Conservation (phyloP, 805 yeast species). For the Teunomyces stri region DNA sequence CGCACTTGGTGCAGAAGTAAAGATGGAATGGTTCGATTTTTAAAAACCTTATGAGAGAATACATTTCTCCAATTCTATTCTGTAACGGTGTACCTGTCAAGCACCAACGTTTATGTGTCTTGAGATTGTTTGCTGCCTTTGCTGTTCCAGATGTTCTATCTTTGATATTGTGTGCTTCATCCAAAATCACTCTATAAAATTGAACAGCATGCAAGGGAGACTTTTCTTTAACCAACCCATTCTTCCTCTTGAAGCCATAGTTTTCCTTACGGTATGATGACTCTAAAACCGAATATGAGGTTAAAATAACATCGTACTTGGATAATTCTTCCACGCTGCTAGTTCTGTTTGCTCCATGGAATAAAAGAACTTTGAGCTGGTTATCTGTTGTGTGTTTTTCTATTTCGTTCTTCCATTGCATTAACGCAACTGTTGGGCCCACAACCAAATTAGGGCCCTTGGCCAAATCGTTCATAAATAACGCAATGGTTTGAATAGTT, state of each 20-base stretch:
- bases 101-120: slow-evolving; percentile 82
- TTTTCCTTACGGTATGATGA: slow-evolving; percentile 79
- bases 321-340: slow-evolving; percentile 53
- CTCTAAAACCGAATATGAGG: slow-evolving; percentile 91
- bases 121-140: slow-evolving; percentile 76
- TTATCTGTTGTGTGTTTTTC: slow-evolving; percentile 73
- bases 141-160: slow-evolving; percentile 94
- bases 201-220: slow-evolving; percentile 70
- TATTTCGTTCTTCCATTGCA: slow-evolving; percentile 97
- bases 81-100: slow-evolving; percentile 95
- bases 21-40: slow-evolving; percentile 81
- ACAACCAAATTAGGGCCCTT: slow-evolving; percentile 82
- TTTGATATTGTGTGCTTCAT: slow-evolving; percentile 97
- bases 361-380: slow-evolving; percentile 63
- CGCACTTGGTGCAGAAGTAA: slow-evolving; percentile 92
- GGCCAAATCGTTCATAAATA: slow-evolving; percentile 66
- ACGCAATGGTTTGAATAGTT: slow-evolving; percentile 91
- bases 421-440: slow-evolving; percentile 97
- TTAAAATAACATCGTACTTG: slow-evolving; percentile 74
- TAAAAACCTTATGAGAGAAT: slow-evolving; percentile 84
- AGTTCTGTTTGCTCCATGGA: slow-evolving; percentile 83
- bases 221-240: slow-evolving; percentile 66
- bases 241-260: slow-evolving; percentile 78
- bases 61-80: slow-evolving; percentile 94
- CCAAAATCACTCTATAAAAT: slow-evolving; percentile 84